These are phyloP conservation scores for Allomyces macrogynus DNA, from an alignment of 192 early-diverging fungal genomes.

Conservation along the genomic window DNA sequence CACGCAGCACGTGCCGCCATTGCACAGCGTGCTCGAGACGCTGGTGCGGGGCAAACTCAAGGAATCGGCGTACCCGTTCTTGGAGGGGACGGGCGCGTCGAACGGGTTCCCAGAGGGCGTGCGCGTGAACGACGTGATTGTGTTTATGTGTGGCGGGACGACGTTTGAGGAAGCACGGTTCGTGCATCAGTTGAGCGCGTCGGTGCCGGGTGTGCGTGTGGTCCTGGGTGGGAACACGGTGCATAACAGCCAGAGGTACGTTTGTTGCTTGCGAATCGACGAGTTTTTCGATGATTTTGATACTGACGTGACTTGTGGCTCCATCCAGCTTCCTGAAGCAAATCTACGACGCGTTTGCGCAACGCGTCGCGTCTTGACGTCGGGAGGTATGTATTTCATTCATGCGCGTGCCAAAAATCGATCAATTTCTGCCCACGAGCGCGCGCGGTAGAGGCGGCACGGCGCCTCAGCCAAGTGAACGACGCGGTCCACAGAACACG, in stretches of 20 bases:
- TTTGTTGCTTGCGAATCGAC: neutral
- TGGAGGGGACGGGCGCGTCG: constrained; percentile 23
- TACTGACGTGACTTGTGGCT: constrained; percentile 1
- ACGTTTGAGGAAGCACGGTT: constrained; percentile 84
- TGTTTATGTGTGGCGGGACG: constrained; percentile 89
- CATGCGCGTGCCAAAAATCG: neutral
- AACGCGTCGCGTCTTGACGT: neutral
- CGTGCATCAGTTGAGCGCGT: constrained; percentile 62
- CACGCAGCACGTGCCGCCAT: constrained; percentile 78
- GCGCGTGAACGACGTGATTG: constrained; percentile 81
- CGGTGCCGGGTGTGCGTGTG: constrained; percentile 52
- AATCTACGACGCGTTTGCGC: constrained; percentile 7
- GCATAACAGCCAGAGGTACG: constrained; percentile 54
- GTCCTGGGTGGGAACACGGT: constrained; percentile 83
- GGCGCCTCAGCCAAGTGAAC: neutral
- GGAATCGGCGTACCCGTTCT: constrained; percentile 55
- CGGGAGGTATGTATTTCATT: neutral
- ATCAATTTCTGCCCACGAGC: neutral
- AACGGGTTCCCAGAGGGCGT: neutral
- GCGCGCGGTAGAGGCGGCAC: neutral
- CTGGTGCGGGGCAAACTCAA: constrained; percentile 61
- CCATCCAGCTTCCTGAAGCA: constrained; percentile 8
- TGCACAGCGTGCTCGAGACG: constrained; percentile 57
- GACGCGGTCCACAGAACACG: neutral
- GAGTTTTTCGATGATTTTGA: neutral